Evolutionary conservation across 176 grass and related monocot genomes (phyloP).

Genomic region (Carex scoparia): DNA sequence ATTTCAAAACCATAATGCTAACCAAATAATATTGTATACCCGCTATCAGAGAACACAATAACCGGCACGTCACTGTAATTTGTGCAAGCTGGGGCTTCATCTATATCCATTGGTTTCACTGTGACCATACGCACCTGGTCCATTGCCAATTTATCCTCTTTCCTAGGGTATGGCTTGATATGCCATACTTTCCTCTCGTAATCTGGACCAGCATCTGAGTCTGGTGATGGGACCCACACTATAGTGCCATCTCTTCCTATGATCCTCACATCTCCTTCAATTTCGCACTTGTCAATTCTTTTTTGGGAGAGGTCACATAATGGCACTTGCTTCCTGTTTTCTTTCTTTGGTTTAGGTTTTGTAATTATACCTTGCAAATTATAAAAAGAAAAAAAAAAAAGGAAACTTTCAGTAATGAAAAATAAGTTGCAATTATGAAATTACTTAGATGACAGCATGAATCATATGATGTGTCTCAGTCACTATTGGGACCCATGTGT

Average conservation of each 20-base stretch:
- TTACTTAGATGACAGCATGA: background rate
- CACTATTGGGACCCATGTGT: slow-evolving; percentile 18
- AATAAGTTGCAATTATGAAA: background rate
- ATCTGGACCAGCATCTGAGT: slow-evolving; percentile 28
- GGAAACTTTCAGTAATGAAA: slow-evolving; percentile 23
- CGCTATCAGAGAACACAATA: slow-evolving; percentile 65
- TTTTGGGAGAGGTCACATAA: slow-evolving; percentile 57
- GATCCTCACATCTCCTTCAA: slow-evolving; percentile 70
- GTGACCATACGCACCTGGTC: slow-evolving; percentile 19
- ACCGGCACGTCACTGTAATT: slow-evolving; percentile 44
- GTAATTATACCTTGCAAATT: background rate
- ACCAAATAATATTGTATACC: slow-evolving; percentile 4
- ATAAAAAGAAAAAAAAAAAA: background rate
- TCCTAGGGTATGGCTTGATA: slow-evolving; percentile 60
- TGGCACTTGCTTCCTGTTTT: slow-evolving; percentile 22
- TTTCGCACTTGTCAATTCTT: slow-evolving; percentile 72
- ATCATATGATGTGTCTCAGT: background rate
- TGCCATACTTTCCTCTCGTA: slow-evolving; percentile 52
- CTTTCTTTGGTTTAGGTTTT: slow-evolving; percentile 7
- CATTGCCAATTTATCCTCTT: slow-evolving; percentile 52
- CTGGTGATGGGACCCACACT: slow-evolving; percentile 34
- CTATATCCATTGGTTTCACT: slow-evolving; percentile 25
- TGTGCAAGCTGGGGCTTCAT: slow-evolving; percentile 27
- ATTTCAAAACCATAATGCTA: background rate
- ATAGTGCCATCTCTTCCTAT: slow-evolving; percentile 32